Base-by-base conservation (phyloP, 805 yeast species). In the Metschnikowia chrysomelidarum region DNA sequence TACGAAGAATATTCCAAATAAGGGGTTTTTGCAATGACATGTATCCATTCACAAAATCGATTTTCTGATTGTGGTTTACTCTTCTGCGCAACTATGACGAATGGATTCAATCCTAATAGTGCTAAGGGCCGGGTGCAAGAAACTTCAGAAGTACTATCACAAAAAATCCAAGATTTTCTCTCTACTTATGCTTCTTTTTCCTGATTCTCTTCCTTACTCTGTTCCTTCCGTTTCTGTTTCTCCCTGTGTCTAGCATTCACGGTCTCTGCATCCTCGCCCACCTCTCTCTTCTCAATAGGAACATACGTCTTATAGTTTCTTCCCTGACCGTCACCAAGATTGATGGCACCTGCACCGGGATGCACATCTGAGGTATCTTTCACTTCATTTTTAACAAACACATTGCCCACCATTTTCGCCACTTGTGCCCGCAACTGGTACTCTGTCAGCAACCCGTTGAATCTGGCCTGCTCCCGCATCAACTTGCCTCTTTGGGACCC, bases 251-350 rank as follows among this genome's bases (percentile, higher is more conserved):
- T 75, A 24, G 66, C 76, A 56, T 91, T 91, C 8, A 82, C 77
- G 11, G 62, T 73, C 32, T 82, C 87, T n/a, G 76, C 82, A 1
- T 82, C 54, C 12, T 81, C 91, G 41, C 78, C 67, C 27, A 73
- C 59, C 11, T 71, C 75, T 38, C 96, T 69, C 17, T 77, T 56
- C 7, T 51, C 48, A 25, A 87, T 56, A 6, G 83, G 82, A 4
- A 72, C 69, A 53, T 88, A 86, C 12, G 59, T 64, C 10, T 68
- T 63, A 30, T 68, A 67, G n/a, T 74, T 65, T 33, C 78, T 70
- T 1, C 93, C 94, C 19, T 60, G 57, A 0, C 97, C 97, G 54
- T 82, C 82, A n/a, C 97, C 96, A 0, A 75, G 48, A 49, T 82
- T 82, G 19, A 82, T 64, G 15, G 58, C 41, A 13, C 69, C 62